Evolutionary conservation across 345 rosid genomes (phyloP).

Genomic region (Eucalyptus cladocalyx): DNA sequence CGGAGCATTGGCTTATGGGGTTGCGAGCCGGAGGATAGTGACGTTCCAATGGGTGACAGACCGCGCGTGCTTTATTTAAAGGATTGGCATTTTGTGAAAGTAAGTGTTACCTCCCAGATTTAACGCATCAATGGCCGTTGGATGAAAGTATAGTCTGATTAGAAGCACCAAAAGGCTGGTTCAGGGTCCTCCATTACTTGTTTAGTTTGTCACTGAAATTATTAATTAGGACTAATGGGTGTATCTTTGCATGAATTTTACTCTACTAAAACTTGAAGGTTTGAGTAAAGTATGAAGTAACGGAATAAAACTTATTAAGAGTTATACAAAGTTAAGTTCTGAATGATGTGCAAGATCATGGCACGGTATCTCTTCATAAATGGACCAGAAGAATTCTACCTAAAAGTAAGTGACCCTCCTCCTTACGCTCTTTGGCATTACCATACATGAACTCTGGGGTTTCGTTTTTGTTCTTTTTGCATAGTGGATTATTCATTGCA

Average conservation of each 20-base stretch:
- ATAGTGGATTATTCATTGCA: background rate
- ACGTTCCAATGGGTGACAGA: background rate
- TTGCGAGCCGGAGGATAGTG: background rate
- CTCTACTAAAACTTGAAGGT: background rate
- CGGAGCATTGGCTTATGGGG: conserved; percentile 31
- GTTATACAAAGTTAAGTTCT: background rate
- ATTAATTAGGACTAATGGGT: background rate
- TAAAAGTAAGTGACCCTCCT: background rate
- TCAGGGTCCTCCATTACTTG: background rate
- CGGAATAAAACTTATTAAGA: background rate
- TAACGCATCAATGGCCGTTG: background rate
- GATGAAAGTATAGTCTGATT: background rate
- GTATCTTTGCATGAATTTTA: background rate
- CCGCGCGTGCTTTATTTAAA: conserved; percentile 57
- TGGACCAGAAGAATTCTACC: background rate
- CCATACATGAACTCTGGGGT: background rate
- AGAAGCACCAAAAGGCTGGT: background rate
- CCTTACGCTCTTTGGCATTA: background rate
- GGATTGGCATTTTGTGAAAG: conserved; percentile 98
- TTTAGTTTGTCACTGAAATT: background rate
- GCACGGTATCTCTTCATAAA: background rate
- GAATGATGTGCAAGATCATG: background rate
- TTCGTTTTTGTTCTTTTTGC: background rate
- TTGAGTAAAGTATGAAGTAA: background rate
- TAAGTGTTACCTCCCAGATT: background rate